Percentiles rank a stretch among this genome's conserved stretches.
Evolutionary conservation across 495 filamentous ascomycete species (phyloP).

Genomic region (Peziza echinospora): DNA sequence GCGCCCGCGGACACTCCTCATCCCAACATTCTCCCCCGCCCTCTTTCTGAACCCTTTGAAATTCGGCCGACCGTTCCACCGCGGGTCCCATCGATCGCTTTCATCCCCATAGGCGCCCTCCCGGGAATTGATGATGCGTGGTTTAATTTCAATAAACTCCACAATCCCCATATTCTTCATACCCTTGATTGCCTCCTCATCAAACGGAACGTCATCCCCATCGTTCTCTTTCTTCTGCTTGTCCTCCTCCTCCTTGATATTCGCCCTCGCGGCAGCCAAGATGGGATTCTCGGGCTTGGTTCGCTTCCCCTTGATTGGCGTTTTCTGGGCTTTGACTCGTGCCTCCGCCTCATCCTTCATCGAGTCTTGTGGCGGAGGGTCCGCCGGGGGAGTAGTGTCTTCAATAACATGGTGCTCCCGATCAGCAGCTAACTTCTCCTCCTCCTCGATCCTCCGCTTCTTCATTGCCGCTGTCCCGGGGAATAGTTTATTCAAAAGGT

Average conservation of each 20-base stretch:
- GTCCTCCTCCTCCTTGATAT: conserved; percentile 48
- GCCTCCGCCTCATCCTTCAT: conserved; percentile 14
- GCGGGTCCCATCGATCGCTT: conserved; percentile 58
- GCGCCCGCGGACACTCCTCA: conserved; percentile 31
- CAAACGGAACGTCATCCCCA: conserved; percentile 27
- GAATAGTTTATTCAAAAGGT: conserved; percentile 2
- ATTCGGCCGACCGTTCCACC: conserved; percentile 90
- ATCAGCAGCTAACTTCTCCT: too few species aligned
- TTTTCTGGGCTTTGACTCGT: conserved; percentile 14
- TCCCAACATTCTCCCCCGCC: conserved; percentile 27
- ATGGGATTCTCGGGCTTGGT: conserved; percentile 27
- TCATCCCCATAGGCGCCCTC: conserved; percentile 20
- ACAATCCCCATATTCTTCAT: conserved; percentile 57
- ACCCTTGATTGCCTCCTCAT: conserved; percentile 43
- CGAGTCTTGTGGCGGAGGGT: conserved; percentile 3
- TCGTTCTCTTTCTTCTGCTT: conserved; percentile 37
- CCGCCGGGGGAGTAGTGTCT: background rate
- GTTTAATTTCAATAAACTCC: conserved; percentile 49
- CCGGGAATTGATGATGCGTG: conserved; percentile 12
- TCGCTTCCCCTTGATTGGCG: conserved; percentile 21
- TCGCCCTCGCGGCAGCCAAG: conserved; percentile 38
- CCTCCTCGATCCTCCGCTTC: conserved; percentile 9
- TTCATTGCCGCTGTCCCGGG: conserved; percentile 10
- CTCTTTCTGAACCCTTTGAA: conserved; percentile 75
- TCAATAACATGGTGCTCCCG: background rate